These are phyloP conservation scores for Torrubiella hemipterigena DNA, from an alignment of 2,329 filamentous ascomycete genomes.

Conservation along the genomic window DNA sequence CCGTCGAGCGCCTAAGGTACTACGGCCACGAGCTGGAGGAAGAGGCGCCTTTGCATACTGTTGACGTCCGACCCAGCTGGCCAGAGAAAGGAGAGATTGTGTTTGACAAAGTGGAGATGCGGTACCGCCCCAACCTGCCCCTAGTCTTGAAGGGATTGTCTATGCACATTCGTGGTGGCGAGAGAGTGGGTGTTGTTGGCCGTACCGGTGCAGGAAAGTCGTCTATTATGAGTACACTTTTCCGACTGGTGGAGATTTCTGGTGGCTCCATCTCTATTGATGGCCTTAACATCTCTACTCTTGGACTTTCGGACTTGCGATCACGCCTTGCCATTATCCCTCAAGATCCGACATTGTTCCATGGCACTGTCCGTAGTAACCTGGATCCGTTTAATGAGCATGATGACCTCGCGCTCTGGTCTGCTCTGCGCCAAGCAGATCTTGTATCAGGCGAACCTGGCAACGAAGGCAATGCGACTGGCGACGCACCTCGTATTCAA, in stretches of 20 bases:
- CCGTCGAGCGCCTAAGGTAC: constrained; percentile 82
- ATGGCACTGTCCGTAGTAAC: constrained; percentile 63
- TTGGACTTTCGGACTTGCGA: constrained; percentile 64
- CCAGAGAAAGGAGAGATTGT: constrained; percentile 74
- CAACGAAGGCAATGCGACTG: constrained; percentile 62
- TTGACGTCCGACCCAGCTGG: constrained; percentile 65
- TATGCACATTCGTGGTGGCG: constrained; percentile 63
- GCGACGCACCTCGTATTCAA: constrained; percentile 60
- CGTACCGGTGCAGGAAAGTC: constrained; percentile 76
- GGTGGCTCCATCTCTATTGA: constrained; percentile 53
- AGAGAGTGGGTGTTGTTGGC: constrained; percentile 71
- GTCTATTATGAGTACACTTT: constrained; percentile 72
- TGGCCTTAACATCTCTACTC: constrained; percentile 56
- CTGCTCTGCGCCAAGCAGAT: constrained; percentile 64
- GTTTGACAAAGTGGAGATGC: constrained; percentile 67
- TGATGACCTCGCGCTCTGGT: constrained; percentile 67
- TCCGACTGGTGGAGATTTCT: constrained; percentile 59
- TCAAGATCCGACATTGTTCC: constrained; percentile 75
- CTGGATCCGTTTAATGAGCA: constrained; percentile 71
- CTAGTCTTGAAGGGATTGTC: constrained; percentile 59
- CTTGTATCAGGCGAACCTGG: constrained; percentile 48
- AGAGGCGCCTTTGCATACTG: constrained; percentile 71
- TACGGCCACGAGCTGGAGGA: constrained; percentile 81
- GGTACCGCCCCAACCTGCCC: constrained; percentile 60
- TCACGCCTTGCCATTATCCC: constrained; percentile 73